Evolutionary conservation across 257 asterid species (phyloP), one percentile per base, ranked within the genome.

Genomic region (Solanum chaucha): DNA sequence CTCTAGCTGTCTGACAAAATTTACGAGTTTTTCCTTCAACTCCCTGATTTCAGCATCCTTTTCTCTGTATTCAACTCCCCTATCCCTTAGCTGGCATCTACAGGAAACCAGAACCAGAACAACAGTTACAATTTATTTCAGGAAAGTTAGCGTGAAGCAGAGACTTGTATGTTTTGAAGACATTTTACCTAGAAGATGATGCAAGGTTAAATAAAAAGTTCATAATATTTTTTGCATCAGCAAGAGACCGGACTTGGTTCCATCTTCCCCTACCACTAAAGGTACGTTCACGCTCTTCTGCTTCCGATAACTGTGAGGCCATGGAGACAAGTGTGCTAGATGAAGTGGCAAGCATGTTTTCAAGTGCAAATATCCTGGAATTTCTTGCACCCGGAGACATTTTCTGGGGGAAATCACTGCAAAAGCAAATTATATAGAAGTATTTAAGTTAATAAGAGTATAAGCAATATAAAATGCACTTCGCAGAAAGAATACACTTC

Each of bases 311-410:
- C 64, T 97, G 99, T 68, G 99, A 94, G 65, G 97, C 98, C 99
- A 97, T 94, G 86, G 99, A 92, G 91, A 97, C 96, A 86, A 97
- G 96, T 65, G 98, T 84, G 71, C 97, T 95, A 73, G 99, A 95
- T 89, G 99, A 94, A 83, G 99, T 97, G 82, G 98, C 91, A 83
- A 96, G 94, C 99, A 97, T 97, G 93, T 94, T 96, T 88, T 97
- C 98, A 61, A 97, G 99, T 75, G 99, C 99, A 86, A 87, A 90
- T 68, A 97, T 90, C 91, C 99, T 93, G 17, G 99, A 97, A 86
- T 89, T 94, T 91, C 98, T 94, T 75, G 99, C 99, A 89, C 99
- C 98, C 44, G 99, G 99, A 86, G 99, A 97, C 98, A 97, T 90
- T 20, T 91, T 74, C 83, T 92, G 96, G 44, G 91, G 92, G 88